phyloP scores from a whole-genome alignment of 2,329 filamentous ascomycete species.

The Xylogone sp. region DNA sequence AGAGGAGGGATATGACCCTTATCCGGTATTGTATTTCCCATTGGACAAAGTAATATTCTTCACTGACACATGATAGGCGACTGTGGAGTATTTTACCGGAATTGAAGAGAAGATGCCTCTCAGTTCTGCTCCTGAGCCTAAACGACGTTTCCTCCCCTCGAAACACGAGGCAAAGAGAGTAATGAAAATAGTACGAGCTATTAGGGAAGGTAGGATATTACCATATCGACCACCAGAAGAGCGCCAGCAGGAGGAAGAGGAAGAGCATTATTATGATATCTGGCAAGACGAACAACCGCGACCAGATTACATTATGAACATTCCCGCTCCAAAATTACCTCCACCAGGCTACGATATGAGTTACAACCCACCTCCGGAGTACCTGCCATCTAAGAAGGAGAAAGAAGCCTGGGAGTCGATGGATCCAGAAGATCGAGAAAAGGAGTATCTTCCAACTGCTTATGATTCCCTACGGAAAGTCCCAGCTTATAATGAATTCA shows the following conservation, averaged over 20 bases:
- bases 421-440: constrained; percentile 88
- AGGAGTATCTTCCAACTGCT: constrained; percentile 79
- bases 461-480: constrained; percentile 85
- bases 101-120: constrained; percentile 91
- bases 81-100: constrained; percentile 90
- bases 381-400: constrained; percentile 82
- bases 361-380: constrained; percentile 94
- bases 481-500: constrained; percentile 82
- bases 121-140: constrained; percentile 91
- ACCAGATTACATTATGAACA: constrained; percentile 86
- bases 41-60: constrained; percentile 2
- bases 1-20: constrained; percentile 86
- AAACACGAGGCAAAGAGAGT: constrained; percentile 96
- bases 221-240: constrained; percentile 78
- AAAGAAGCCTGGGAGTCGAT: constrained; percentile 78
- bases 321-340: constrained; percentile 88
- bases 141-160: constrained; percentile 90
- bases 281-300: constrained; percentile 90
- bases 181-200: constrained; percentile 96
- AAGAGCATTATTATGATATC: constrained; percentile 73
- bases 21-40: constrained; percentile 57
- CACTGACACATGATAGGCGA: constrained; percentile 49
- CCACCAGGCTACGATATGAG: constrained; percentile 94
- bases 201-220: constrained; percentile 87
- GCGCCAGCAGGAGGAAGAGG: constrained; percentile 67